Conservation (phyloP, 225 moss, liverwort and hornwort genomes). For the Physcomitrellopsis africana region DNA sequence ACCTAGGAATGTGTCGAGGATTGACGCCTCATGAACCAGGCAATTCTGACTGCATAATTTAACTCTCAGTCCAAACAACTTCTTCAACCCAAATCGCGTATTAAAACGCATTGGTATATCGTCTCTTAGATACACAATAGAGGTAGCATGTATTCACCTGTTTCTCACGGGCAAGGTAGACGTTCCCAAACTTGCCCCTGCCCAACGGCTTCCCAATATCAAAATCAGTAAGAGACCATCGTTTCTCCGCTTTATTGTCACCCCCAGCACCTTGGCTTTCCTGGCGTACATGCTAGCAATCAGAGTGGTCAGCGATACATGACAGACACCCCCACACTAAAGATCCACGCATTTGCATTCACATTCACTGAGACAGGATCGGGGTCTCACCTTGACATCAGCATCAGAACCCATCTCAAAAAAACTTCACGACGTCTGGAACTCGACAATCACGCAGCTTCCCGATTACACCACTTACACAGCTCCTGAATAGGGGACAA, state of each 20-base stretch:
- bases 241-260: conserved; percentile 49
- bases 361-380: rapidly evolving
- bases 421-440: not conserved
- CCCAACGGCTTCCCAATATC: conserved; percentile 87
- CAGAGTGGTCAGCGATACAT: not conserved
- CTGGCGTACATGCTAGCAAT: conserved; percentile 10
- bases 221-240: conserved; percentile 79
- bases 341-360: not conserved
- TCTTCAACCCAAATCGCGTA: no score
- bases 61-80: no score
- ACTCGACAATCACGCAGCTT: not conserved
- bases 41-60: no score
- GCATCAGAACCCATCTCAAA: conserved; percentile 38
- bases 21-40: no score
- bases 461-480: not conserved
- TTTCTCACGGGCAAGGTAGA: conserved; percentile 84
- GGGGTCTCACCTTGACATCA: conserved; percentile 14
- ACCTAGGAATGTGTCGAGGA: no score
- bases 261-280: conserved; percentile 35
- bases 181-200: conserved; percentile 83
- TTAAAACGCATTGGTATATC: no score
- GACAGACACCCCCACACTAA: not conserved
- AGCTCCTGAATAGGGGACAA: not conserved
- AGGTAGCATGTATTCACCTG: conserved; percentile 32
- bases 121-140: not conserved